Percentiles rank a stretch among this genome's conserved stretches.
Conservation (phyloP, 106 monocot genomes). For the Acorus gramineus region DNA sequence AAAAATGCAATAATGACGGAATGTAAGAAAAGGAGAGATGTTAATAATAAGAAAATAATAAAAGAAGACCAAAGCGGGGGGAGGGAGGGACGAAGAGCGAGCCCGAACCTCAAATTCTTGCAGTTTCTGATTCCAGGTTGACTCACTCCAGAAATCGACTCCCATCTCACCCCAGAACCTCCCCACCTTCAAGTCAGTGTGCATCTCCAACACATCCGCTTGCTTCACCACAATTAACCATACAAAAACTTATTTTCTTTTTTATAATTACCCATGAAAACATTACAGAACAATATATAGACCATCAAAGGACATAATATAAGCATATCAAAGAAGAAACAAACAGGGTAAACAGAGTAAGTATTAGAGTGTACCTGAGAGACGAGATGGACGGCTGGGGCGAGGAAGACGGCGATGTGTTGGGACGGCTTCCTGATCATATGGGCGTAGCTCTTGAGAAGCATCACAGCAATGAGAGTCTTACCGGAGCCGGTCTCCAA, state of each 20-base stretch:
- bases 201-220: conserved; percentile 44
- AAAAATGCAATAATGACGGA: too few species aligned
- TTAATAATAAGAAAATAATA: not conserved
- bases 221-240: conserved; percentile 13
- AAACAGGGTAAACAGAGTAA: too few species aligned
- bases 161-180: conserved; percentile 66
- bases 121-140: conserved; percentile 30
- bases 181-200: conserved; percentile 46
- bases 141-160: conserved; percentile 43
- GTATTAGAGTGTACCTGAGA: conserved; percentile 11
- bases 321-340: too few species aligned
- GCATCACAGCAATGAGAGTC: conserved; percentile 68
- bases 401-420: conserved; percentile 44
- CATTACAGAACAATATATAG: too few species aligned
- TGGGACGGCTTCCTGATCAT: conserved; percentile 31
- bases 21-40: too few species aligned
- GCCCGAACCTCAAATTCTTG: conserved; percentile 28
- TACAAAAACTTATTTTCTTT: too few species aligned
- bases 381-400: conserved; percentile 47
- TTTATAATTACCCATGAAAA: too few species aligned
- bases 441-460: conserved; percentile 34
- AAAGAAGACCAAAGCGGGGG: not conserved
- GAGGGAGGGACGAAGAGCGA: not conserved
- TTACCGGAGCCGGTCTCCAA: conserved; percentile 61
- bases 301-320: too few species aligned